Base-by-base conservation (phyloP, 306 rosid genomes). In the Corylus americana region DNA sequence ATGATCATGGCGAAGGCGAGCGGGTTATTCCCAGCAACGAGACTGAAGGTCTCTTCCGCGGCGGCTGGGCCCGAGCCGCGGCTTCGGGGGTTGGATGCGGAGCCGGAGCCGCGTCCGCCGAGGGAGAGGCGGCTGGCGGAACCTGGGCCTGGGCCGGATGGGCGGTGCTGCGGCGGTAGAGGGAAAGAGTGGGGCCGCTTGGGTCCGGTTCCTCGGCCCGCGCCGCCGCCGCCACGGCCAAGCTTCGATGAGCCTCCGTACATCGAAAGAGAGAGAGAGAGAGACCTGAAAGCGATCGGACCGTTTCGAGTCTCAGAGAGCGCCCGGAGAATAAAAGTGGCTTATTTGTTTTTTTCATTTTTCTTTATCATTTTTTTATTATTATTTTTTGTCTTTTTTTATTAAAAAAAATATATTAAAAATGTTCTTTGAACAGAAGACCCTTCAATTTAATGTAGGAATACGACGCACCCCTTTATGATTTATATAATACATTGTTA, bases 1-100 rank as follows among this genome's bases (percentile, higher is more conserved):
- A 95, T 95, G 77, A 93, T 91, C 97, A 93, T 90, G 10, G 90
- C 87, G 84, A 92, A 95, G 11, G 94, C 91, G n/a, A 84, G 87
- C 3, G 99, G 88, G 66, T 92, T 85, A 50, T 51, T 86, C 7
- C 99, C 98, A 22, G 98, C 39, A 14, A 90, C 89, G 3, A 95
- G 81, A 79, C 77, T 91, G 83, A 93, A 95, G 3, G 81, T 84
- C 88, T 95, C 99, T 83, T 95, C 99, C 74, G 87, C 48, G 5
- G 78, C 75, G 31, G 96, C 70, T 29, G 79, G 3, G 48, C 58
- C 61, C 29, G 83, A 63, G 73, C 29, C 75, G 20, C 89, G 13
- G 80, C 73, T 78, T 47, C 92, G 89, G 77, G 72, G 29, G 8
- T 42, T 68, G 16, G 72, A 68, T 7, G 72, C 72, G 7, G 72